Percentiles rank a stretch among this genome's conserved stretches.
Evolutionary conservation across 305 asterid species (phyloP).

Genomic region (Lippia alba): DNA sequence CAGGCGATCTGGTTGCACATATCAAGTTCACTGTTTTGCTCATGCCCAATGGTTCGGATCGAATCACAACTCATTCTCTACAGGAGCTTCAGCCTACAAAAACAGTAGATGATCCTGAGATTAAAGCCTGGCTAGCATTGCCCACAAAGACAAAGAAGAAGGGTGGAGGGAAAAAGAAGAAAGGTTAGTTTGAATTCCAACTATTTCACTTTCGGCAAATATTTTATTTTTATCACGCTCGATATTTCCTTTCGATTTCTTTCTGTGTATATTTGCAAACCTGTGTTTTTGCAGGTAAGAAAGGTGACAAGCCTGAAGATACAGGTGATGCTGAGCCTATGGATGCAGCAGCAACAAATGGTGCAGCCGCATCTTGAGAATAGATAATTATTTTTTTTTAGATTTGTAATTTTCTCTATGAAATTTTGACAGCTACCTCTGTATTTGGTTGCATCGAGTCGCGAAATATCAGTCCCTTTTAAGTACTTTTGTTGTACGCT

Average conservation of each 20-base stretch:
- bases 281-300: slow-evolving; percentile 52
- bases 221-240: not conserved
- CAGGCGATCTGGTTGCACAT: slow-evolving; percentile 97
- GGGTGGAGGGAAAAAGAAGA: slow-evolving; percentile 69
- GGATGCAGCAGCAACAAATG: slow-evolving; percentile 46
- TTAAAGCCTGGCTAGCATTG: slow-evolving; percentile 89
- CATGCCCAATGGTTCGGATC: slow-evolving; percentile 95
- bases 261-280: not conserved
- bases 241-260: not conserved
- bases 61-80: slow-evolving; percentile 79
- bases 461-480: slow-evolving; percentile 21
- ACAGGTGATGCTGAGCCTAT: slow-evolving; percentile 50
- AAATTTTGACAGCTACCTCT: slow-evolving; percentile 41
- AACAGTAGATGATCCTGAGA: slow-evolving; percentile 79
- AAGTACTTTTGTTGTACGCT: slow-evolving; percentile 37
- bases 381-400: slow-evolving; percentile 18
- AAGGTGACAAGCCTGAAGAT: slow-evolving; percentile 59
- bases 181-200: slow-evolving; percentile 41
- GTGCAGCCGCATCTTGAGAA: slow-evolving; percentile 41
- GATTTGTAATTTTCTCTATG: slow-evolving; percentile 32
- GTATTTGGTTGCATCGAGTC: slow-evolving; percentile 32
- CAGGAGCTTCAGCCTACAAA: slow-evolving; percentile 88
- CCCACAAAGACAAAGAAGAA: slow-evolving; percentile 62
- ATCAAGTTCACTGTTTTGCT: slow-evolving; percentile 89
- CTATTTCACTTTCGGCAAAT: not conserved